phyloP scores from a whole-genome alignment of 805 yeast genomes.

The Kazachstania psychrophila region DNA sequence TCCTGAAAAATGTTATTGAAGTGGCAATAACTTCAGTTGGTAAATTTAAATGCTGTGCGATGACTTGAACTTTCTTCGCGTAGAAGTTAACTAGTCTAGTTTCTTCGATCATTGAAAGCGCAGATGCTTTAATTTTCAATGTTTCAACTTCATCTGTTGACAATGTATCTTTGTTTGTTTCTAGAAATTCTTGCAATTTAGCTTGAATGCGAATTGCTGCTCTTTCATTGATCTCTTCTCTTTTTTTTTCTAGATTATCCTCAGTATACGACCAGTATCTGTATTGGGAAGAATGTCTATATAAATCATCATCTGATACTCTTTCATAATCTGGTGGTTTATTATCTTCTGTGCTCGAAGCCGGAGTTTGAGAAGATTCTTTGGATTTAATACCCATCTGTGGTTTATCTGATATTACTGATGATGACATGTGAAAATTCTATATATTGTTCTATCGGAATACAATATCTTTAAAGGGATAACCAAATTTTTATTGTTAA shows the following conservation, averaged over 20 bases:
- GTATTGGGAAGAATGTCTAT: conserved; percentile 79
- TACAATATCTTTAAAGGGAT: too few species aligned
- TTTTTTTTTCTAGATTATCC: conserved; percentile 42
- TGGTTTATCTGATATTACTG: neutral
- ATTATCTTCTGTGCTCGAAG: neutral
- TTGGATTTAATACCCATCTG: neutral
- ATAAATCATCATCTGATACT: conserved; percentile 75
- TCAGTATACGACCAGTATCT: conserved; percentile 74
- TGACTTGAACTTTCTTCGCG: conserved; percentile 57
- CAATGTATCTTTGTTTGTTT: conserved; percentile 22
- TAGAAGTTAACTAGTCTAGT: conserved; percentile 56
- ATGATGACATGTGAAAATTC: too few species aligned
- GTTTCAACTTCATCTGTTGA: conserved; percentile 27
- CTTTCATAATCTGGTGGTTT: conserved; percentile 24
- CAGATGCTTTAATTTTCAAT: conserved; percentile 27
- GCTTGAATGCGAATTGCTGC: conserved; percentile 37
- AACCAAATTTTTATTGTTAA: too few species aligned
- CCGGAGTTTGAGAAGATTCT: neutral
- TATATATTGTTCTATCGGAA: too few species aligned
- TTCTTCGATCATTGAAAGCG: conserved; percentile 64
- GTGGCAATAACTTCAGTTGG: conserved; percentile 87
- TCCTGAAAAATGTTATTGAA: conserved; percentile 70
- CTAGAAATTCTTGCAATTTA: conserved; percentile 26
- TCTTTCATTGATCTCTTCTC: conserved; percentile 43
- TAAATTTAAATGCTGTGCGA: conserved; percentile 65